Evolutionary conservation across 345 rosid genomes (phyloP).

Genomic region (Excoecaria agallocha): DNA sequence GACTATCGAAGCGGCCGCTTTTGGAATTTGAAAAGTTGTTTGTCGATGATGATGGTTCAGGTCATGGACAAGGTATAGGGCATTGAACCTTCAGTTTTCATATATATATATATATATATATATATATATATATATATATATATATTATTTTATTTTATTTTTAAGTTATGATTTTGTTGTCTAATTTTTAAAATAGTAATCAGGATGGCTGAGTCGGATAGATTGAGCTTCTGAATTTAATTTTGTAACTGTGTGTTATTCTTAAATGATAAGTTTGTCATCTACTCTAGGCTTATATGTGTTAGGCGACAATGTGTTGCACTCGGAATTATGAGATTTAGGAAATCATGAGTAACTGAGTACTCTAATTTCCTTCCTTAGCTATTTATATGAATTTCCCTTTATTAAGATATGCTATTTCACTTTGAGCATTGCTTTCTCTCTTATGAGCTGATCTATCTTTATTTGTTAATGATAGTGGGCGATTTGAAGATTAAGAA

Average conservation of each 20-base stretch:
- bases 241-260: not conserved
- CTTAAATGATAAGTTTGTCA: not conserved
- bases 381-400: too few species aligned
- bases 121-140: too few species aligned
- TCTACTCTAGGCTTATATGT: not conserved
- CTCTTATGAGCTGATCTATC: conserved; percentile 4
- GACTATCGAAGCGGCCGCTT: conserved; percentile 32
- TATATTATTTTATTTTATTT: not conserved
- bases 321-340: not conserved
- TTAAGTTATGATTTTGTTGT: not conserved
- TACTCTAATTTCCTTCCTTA: too few species aligned
- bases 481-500: conserved; percentile 45
- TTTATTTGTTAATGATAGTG: conserved; percentile 22
- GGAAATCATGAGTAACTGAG: too few species aligned
- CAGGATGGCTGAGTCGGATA: too few species aligned
- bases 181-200: not conserved
- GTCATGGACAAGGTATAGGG: conserved; percentile 35
- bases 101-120: too few species aligned
- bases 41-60: conserved; percentile 33
- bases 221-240: not conserved
- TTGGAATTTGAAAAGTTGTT: conserved; percentile 56
- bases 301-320: not conserved
- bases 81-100: not conserved
- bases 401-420: not conserved
- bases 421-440: not conserved